Conservation (phyloP, 2,329 filamentous ascomycete species). For the Diplodia corticola region DNA sequence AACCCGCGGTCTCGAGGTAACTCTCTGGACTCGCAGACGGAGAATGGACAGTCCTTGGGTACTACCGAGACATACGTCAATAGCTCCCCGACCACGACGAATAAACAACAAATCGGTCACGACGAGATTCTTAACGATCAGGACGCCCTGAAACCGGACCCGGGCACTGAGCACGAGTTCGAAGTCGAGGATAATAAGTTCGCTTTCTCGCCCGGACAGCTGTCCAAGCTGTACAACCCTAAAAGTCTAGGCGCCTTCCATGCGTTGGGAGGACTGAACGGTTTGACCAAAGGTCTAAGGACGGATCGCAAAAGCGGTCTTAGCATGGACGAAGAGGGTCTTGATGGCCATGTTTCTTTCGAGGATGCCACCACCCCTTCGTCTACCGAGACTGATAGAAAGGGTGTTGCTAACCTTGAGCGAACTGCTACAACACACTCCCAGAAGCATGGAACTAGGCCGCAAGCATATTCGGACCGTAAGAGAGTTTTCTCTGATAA, state of each 20-base stretch:
- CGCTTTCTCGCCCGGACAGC: conserved; percentile 56
- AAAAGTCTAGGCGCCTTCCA: conserved; percentile 52
- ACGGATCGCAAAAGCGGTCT: conserved; percentile 52
- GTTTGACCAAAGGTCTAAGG: conserved; percentile 54
- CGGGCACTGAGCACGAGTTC: conserved; percentile 33
- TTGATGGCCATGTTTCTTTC: conserved; percentile 51
- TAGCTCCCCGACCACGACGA: conserved; percentile 41
- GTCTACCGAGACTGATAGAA: conserved; percentile 25
- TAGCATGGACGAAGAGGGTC: conserved; percentile 51
- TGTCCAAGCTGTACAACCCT: conserved; percentile 56
- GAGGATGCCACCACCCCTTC: conserved; percentile 49
- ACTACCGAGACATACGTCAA: conserved; percentile 64
- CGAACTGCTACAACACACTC: conserved; percentile 25
- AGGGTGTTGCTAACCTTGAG: conserved; percentile 19
- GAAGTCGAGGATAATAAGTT: conserved; percentile 49
- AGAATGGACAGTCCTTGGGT: conserved; percentile 55
- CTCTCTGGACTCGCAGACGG: conserved; percentile 64
- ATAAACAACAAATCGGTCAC: conserved; percentile 35
- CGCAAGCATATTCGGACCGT: conserved; percentile 53
- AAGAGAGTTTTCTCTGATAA: conserved; percentile 63
- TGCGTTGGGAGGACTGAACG: conserved; percentile 55
- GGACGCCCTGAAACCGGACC: conserved; percentile 34
- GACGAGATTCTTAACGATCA: conserved; percentile 61
- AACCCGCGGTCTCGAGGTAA: conserved; percentile 63
- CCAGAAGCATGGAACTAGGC: conserved; percentile 23